Base-by-base conservation (phyloP, 2,329 filamentous ascomycete genomes). In the Fusarium torreyae region DNA sequence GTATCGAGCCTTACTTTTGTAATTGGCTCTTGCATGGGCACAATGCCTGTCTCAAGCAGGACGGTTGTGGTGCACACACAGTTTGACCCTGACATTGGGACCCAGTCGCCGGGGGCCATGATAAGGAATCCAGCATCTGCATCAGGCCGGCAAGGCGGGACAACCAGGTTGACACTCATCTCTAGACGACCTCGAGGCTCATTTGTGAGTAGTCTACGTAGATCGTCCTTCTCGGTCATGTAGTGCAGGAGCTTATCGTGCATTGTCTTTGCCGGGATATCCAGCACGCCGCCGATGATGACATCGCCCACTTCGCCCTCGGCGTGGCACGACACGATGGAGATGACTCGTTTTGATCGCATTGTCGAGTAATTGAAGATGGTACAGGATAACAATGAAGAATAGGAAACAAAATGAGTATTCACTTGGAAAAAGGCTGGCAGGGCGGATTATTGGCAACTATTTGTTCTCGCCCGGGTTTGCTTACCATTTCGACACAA, bases 241-340 rank as follows among this genome's bases (percentile, higher is more conserved):
- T 85, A 82, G 67, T 84, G 74, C 5, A 77, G 67, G 18, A 86
- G 70, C 66, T 86, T 86, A 6, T 85, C 82, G 59, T 78, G 82
- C 83, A 86, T 85, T 18, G 81, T 84, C 33, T 79, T 79, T 13
- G 79, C 80, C 3, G 77, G 73, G 1, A 79, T 75, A 34, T 86
- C 82, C 1, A 82, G 76, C 4, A 85, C 81, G 18, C 83, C 84
- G 17, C 83, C 82, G 13, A 81, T 78, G 45, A 86, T 79, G 14
- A 86, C 84, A 69, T 86, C 84, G 50, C 84, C 81, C 0, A 85
- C 81, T 71, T 81, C 79, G 51, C 82, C 82, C 63, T 79, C 80
- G 14, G 79, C 77, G 42, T 82, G 81, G 59, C 76, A 77, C 36
- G 77, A 75, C 6, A 82, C 77, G 14, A 81, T 65, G 8, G 71